Conservation (phyloP, 2,329 filamentous ascomycete species). For the Colletotrichum tanaceti region DNA sequence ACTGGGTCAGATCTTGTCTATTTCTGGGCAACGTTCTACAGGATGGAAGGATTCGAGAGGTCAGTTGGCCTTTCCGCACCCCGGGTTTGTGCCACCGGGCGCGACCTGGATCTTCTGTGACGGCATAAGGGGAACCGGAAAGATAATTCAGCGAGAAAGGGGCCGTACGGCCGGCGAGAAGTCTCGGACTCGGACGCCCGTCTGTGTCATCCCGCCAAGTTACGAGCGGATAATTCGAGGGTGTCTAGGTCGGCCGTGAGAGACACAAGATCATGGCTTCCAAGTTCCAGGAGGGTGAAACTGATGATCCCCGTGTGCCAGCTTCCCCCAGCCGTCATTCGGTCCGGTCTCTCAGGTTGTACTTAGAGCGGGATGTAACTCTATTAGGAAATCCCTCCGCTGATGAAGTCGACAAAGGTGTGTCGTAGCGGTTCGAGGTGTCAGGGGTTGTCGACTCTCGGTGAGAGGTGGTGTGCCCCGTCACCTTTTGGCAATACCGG, state of each 20-base stretch:
- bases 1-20: conserved; percentile 30
- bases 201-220: background rate
- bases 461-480: conserved; percentile 19
- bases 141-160: conserved; percentile 14
- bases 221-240: background rate
- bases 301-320: background rate
- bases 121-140: conserved; percentile 1
- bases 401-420: conserved; percentile 3
- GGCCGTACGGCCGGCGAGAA: conserved; percentile 10
- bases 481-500: conserved; percentile 1
- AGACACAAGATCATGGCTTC: background rate
- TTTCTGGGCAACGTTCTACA: conserved; percentile 16
- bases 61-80: conserved; percentile 25
- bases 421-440: conserved; percentile 22
- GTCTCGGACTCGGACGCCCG: conserved; percentile 8
- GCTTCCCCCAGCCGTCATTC: conserved; percentile 17
- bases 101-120: conserved; percentile 11
- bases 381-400: conserved; percentile 29
- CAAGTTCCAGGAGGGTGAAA: background rate
- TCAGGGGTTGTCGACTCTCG: conserved; percentile 17
- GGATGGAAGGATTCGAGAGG: conserved; percentile 19
- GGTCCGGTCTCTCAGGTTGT: conserved; percentile 26
- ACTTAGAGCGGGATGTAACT: conserved; percentile 29
- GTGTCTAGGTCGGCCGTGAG: background rate
- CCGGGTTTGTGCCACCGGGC: conserved; percentile 16